Evolutionary conservation across 192 early-diverging fungal species (phyloP).

Genomic region (Entomortierella chlamydospora): DNA sequence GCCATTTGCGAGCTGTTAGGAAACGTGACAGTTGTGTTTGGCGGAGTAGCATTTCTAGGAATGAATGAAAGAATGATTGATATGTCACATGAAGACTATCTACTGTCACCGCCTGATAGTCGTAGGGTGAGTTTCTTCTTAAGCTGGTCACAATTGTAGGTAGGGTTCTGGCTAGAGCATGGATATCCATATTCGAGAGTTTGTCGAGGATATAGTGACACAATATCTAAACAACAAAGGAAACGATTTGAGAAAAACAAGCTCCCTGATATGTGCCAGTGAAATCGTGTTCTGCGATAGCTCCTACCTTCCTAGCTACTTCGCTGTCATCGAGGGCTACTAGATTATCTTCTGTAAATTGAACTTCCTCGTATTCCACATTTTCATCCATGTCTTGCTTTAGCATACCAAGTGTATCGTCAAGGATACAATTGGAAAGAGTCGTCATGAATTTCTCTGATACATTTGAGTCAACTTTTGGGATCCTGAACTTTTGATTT

Average conservation of each 20-base stretch:
- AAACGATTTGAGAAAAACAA: too few relatives aligned
- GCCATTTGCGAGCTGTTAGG: slow-evolving; percentile 49
- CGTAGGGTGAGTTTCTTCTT: slow-evolving; percentile 34
- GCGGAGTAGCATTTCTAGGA: slow-evolving; percentile 53
- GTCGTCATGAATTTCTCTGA: slow-evolving; percentile 54
- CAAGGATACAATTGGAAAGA: slow-evolving; percentile 47
- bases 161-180: slow-evolving; percentile 46
- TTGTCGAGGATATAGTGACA: slow-evolving; percentile 63
- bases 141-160: slow-evolving; percentile 52
- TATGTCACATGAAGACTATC: slow-evolving; percentile 58
- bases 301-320: slow-evolving; percentile 59
- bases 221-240: slow-evolving; percentile 39
- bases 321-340: slow-evolving; percentile 55
- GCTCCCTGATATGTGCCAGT: too few relatives aligned
- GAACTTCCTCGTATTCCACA: slow-evolving; percentile 35
- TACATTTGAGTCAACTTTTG: slow-evolving; percentile 62
- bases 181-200: slow-evolving; percentile 46
- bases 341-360: slow-evolving; percentile 33
- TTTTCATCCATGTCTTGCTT: slow-evolving; percentile 42
- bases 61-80: slow-evolving; percentile 58
- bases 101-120: slow-evolving; percentile 16
- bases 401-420: slow-evolving; percentile 35
- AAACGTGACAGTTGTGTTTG: slow-evolving; percentile 47
- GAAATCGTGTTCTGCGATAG: too few relatives aligned
- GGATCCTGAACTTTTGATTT: slow-evolving; percentile 56